Evolutionary conservation across 371 early-diverging fungal species (phyloP).

Genomic region (Apophysomyces variabilis): DNA sequence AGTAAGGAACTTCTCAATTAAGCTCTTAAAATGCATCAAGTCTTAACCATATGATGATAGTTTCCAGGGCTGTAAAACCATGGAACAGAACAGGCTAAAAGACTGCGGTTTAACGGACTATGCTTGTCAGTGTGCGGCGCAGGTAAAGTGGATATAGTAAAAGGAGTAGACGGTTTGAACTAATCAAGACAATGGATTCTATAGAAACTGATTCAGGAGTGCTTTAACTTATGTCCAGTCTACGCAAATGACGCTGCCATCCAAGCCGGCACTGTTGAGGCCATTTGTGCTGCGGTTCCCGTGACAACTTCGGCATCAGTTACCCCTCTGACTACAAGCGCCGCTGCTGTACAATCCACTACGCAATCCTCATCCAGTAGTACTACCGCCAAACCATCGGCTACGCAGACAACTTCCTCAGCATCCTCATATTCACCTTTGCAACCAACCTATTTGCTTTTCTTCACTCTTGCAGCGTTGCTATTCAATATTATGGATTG

Average conservation of each 20-base stretch:
- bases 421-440: neutral
- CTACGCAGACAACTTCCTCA: neutral
- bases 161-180: neutral
- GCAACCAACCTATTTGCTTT: neutral
- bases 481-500: too few relatives aligned
- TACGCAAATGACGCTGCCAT: slow-evolving; percentile 28
- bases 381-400: neutral
- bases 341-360: neutral
- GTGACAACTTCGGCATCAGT: slow-evolving; percentile 11
- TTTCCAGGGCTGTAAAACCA: slow-evolving; percentile 35
- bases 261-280: slow-evolving; percentile 28
- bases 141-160: slow-evolving; percentile 13
- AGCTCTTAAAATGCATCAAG: neutral
- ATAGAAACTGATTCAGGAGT: slow-evolving; percentile 33
- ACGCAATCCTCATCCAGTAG: neutral
- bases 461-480: too few relatives aligned
- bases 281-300: slow-evolving; percentile 36
- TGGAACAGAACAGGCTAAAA: slow-evolving; percentile 19
- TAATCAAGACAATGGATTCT: neutral
- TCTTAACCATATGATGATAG: slow-evolving; percentile 15
- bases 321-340: neutral
- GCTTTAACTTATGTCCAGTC: slow-evolving; percentile 36
- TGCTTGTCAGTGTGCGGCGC: slow-evolving; percentile 37
- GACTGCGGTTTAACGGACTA: slow-evolving; percentile 34
- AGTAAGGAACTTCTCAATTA: slow-evolving; percentile 22